Evolutionary conservation across 202 grass and related monocot genomes (phyloP), one percentile per base, ranked within the genome.

Genomic region (Panicum virgatum): DNA sequence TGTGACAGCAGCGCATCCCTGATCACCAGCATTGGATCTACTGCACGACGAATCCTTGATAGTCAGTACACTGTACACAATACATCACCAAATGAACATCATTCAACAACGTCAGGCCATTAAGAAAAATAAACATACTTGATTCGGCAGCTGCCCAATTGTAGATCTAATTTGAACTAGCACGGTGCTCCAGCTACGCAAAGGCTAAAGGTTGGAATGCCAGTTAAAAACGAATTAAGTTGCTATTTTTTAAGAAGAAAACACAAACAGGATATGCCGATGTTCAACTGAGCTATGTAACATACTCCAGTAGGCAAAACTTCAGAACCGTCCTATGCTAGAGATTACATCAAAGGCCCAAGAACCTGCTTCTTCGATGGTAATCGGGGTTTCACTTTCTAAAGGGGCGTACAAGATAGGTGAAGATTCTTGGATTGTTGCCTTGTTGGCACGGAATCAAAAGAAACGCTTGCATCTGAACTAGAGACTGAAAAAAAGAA

Each of bases 1-100:
- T 86, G 71, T 64, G 18, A 69, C 42, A 75, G 43, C 62, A 86
- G 32, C 0, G 62, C 85, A 3, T 86, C 78, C 71, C 78, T 86
- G 52, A 60, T 52, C 71, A 69, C 62, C 62, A 50, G 30, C 85
- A 69, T 62, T 11, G 51, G 11, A 8, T 86, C 85, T 3, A 54
- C 85, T 61, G 75, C 52, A 67, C 12, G 19, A 62, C 0, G 1
- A 44, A n/a, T 53, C 36, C n/a, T 64, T 57, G 18, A 45, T 26
- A 15, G 75, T 22, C 19, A 22, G 75, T 22, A 23, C 37, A 67
- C 36, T 40, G 9, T 65, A 42, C 40, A 22, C 32, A 34, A 34
- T 4, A 42, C 12, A 45, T 7, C n/a, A 44, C 39, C 26, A 46
- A 51, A 47, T 34, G 45, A 72, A 51, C 18, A 56, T 43, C 47